Conservation (phyloP, 192 early-diverging fungal species). For the Coemansia sp. region DNA sequence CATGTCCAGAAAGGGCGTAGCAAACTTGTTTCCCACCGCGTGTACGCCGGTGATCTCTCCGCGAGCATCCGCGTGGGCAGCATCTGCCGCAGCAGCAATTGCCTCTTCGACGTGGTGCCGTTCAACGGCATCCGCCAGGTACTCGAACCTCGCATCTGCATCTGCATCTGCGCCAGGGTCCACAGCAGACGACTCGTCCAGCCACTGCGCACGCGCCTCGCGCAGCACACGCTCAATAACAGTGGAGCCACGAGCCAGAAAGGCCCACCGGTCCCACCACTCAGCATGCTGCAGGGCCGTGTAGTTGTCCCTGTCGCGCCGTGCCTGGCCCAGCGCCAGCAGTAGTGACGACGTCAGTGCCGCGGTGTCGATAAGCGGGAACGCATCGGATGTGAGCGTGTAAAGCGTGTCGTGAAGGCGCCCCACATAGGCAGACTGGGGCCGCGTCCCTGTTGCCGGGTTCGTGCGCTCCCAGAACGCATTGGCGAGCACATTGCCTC, state of each 20-base stretch:
- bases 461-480: slow-evolving; percentile 40
- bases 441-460: slow-evolving; percentile 6
- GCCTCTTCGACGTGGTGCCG: slow-evolving; percentile 14
- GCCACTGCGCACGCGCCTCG: slow-evolving; percentile 44
- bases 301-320: slow-evolving; percentile 36
- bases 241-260: slow-evolving; percentile 37
- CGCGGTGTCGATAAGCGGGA: slow-evolving; percentile 55
- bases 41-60: slow-evolving; percentile 31
- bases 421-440: slow-evolving; percentile 62
- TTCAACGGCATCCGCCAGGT: slow-evolving; percentile 18
- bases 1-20: no score
- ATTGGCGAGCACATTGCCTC: slow-evolving; percentile 33
- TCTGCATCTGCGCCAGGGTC: slow-evolving; percentile 5
- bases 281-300: slow-evolving; percentile 30
- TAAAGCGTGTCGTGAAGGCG: slow-evolving; percentile 62
- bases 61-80: slow-evolving; percentile 1
- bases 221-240: slow-evolving; percentile 39
- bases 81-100: background rate
- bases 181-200: slow-evolving; percentile 4
- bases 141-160: slow-evolving; percentile 21
- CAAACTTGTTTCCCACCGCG: background rate
- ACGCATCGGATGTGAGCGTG: slow-evolving; percentile 63
- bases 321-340: slow-evolving; percentile 33
- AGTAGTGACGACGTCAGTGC: slow-evolving; percentile 44
- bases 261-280: slow-evolving; percentile 49